Conservation (phyloP, 192 early-diverging fungal genomes). For the Hyaloraphidium curvatum region DNA sequence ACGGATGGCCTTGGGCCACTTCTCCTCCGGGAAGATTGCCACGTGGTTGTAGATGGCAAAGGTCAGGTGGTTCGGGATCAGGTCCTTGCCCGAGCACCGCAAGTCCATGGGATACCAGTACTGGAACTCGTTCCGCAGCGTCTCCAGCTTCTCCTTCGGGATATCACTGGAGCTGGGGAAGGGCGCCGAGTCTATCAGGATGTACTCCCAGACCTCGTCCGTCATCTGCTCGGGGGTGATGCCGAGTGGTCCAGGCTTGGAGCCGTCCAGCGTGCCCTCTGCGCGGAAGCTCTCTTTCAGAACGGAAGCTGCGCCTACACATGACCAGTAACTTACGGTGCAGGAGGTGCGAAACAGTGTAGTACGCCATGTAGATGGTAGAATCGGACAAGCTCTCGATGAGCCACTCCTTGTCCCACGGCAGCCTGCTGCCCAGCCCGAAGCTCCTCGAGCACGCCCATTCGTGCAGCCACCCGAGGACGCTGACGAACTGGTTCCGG, state of each 20-base stretch:
- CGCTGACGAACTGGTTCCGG: conserved; percentile 63
- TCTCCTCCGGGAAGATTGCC: conserved; percentile 74
- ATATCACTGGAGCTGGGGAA: conserved; percentile 31
- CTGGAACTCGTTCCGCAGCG: conserved; percentile 71
- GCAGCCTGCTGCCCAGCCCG: conserved; percentile 78
- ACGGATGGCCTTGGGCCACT: conserved; percentile 76
- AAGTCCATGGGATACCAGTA: conserved; percentile 98
- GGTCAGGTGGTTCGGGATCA: conserved; percentile 93
- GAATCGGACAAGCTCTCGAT: conserved; percentile 96
- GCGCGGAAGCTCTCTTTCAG: not conserved
- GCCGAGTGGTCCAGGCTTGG: conserved; percentile 47
- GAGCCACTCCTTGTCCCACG: conserved; percentile 81
- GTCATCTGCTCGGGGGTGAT: conserved; percentile 75
- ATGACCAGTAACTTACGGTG: conserved; percentile 27
- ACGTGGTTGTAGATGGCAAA: conserved; percentile 95
- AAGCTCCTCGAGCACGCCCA: conserved; percentile 94
- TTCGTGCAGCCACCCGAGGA: conserved; percentile 80
- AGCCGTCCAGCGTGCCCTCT: conserved; percentile 65
- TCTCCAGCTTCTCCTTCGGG: conserved; percentile 44
- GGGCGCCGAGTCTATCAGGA: conserved; percentile 50
- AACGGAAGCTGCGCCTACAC: conserved; percentile 4
- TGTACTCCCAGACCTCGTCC: conserved; percentile 79
- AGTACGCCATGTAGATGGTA: conserved; percentile 99
- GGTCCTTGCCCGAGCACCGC: conserved; percentile 90
- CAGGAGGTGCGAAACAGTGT: conserved; percentile 84